Conservation (phyloP, 352 stramenopile genomes). For the Globisporangium middletonii region DNA sequence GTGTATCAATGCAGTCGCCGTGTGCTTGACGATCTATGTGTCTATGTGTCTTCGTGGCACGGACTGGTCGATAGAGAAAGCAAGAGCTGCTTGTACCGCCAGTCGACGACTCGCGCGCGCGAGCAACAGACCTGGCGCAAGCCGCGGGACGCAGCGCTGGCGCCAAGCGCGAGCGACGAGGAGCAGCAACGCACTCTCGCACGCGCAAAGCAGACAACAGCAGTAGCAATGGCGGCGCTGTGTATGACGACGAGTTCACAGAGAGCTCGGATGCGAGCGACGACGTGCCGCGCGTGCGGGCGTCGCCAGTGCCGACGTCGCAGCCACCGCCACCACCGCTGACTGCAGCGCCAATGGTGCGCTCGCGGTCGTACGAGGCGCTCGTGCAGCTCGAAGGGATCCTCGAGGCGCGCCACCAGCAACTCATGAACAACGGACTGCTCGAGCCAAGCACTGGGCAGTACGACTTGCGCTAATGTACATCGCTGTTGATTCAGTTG, state of each 20-base stretch:
- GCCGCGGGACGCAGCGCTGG: background rate
- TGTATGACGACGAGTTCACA: constrained; percentile 9
- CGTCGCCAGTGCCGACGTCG: background rate
- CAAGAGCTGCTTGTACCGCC: constrained; percentile 26
- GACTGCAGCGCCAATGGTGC: constrained; percentile 10
- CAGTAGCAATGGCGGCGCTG: background rate
- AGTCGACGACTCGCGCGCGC: background rate
- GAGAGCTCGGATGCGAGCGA: constrained; percentile 6
- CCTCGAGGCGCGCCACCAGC: constrained; percentile 61
- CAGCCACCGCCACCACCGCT: background rate
- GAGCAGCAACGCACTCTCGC: background rate
- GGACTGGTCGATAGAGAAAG: constrained; percentile 22
- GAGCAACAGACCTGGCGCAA: no score
- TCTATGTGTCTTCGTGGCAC: background rate
- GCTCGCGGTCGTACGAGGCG: constrained; percentile 68
- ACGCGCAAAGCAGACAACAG: background rate
- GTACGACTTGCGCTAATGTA: background rate
- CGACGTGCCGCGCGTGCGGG: background rate
- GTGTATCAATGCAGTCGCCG: background rate
- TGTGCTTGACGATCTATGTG: background rate
- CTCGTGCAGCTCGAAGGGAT: constrained; percentile 69
- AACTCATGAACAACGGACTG: constrained; percentile 52
- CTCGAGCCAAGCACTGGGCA: constrained; percentile 2
- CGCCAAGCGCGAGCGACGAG: background rate
- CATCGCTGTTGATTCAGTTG: no score